These are phyloP conservation scores for Aureobasidium sp. DNA, from an alignment of 2,329 filamentous ascomycete species.

Conservation along the genomic window DNA sequence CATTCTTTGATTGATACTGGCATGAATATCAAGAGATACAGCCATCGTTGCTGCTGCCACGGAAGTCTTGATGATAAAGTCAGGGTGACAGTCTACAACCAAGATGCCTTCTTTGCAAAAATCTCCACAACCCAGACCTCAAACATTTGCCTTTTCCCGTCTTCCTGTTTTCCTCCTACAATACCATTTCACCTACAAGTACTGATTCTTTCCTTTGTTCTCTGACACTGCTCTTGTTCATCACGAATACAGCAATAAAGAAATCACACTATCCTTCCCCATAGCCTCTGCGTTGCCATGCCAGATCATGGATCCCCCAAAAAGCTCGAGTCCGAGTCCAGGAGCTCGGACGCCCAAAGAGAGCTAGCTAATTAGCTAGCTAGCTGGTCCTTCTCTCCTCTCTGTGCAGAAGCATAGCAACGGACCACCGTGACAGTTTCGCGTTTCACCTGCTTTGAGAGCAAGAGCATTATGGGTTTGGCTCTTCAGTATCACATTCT, in stretches of 20 bases:
- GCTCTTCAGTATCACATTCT: too few relatives aligned
- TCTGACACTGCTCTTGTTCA: background rate
- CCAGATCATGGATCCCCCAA: background rate
- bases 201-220: too few relatives aligned
- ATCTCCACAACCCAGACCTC: background rate
- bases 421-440: slow-evolving; percentile 9
- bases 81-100: background rate
- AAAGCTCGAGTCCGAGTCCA: background rate
- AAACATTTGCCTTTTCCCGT: background rate
- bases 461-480: too few relatives aligned
- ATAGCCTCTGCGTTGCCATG: background rate
- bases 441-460: background rate
- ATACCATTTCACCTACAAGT: too few relatives aligned
- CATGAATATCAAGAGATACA: background rate
- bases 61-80: background rate
- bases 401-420: too few relatives aligned
- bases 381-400: too few relatives aligned
- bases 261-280: background rate
- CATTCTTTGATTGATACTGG: too few relatives aligned
- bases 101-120: background rate
- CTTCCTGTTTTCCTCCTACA: too few relatives aligned
- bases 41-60: background rate
- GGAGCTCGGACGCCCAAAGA: background rate
- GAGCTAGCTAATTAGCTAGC: background rate
- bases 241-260: background rate